These are phyloP conservation scores for Lenwebbia sp. DNA, from an alignment of 345 rosid species.

Conservation along the genomic window DNA sequence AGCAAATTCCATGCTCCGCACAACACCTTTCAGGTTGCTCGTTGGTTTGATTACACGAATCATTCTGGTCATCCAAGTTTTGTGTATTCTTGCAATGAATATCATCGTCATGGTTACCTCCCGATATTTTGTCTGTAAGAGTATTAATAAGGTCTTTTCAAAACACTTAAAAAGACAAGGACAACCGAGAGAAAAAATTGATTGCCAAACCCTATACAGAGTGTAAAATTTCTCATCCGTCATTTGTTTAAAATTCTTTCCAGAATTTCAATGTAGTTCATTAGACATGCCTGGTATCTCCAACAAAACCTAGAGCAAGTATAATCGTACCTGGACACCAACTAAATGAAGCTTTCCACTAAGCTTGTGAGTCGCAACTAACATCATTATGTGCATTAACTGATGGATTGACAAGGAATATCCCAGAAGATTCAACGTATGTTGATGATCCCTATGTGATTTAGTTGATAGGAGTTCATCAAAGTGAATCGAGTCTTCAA, in stretches of 20 bases:
- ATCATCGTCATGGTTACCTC: slow-evolving; percentile 22
- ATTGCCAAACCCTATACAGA: not conserved
- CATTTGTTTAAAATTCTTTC: not conserved
- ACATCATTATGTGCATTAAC: not conserved
- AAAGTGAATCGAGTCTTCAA: not conserved
- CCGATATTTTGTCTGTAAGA: slow-evolving; percentile 29
- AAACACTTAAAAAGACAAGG: not conserved
- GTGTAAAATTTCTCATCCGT: not conserved
- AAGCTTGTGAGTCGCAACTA: not conserved
- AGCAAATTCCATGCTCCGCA: slow-evolving; percentile 63
- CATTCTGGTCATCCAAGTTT: slow-evolving; percentile 19
- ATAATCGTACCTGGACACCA: not conserved
- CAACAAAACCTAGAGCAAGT: not conserved
- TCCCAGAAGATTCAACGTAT: not conserved
- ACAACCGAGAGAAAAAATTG: not conserved
- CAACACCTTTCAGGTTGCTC: slow-evolving; percentile 28
- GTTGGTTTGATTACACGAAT: slow-evolving; percentile 18
- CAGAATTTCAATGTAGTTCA: not conserved
- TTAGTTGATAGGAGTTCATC: not conserved
- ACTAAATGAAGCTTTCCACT: not conserved
- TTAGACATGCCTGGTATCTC: not conserved
- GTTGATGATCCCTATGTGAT: not conserved
- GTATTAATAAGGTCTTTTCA: not conserved
- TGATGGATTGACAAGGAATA: not conserved
- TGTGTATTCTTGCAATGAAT: slow-evolving; percentile 17